A percentile compares a stretch with the other conserved stretches of the same genome.
Conservation (phyloP, 345 rosid species). For the Syzygium aromaticum region DNA sequence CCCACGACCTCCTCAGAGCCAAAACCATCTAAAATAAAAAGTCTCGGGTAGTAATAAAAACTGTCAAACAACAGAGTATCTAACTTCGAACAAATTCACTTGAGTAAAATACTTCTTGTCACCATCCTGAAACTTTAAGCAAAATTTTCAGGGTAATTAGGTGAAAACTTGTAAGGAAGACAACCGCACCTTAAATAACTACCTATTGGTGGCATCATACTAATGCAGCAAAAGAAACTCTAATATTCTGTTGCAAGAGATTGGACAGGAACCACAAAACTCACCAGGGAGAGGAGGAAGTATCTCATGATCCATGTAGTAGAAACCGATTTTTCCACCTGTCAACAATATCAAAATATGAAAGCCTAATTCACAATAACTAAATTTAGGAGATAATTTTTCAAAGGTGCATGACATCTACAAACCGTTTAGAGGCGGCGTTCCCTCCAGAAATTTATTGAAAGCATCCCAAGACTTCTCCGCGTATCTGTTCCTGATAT, state of each 20-base stretch:
- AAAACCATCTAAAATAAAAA: background rate
- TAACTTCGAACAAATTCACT: background rate
- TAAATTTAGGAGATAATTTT: background rate
- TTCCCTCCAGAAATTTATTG: conserved; percentile 55
- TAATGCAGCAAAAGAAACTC: background rate
- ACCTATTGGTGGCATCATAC: no score
- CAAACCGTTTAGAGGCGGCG: conserved; percentile 73
- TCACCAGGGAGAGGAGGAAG: conserved; percentile 93
- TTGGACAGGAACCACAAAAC: conserved; percentile 5
- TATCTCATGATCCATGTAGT: conserved; percentile 93
- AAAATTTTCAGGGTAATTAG: background rate
- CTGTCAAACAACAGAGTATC: background rate
- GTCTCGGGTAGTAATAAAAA: background rate
- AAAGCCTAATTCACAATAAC: background rate
- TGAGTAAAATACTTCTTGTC: background rate
- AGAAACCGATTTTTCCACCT: conserved; percentile 96
- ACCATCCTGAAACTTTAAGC: background rate
- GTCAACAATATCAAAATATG: conserved; percentile 7
- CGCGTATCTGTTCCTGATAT: conserved; percentile 58
- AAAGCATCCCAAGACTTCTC: conserved; percentile 81
- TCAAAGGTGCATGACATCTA: background rate
- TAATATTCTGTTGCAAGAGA: background rate
- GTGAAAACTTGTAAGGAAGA: background rate
- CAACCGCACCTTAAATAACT: background rate
- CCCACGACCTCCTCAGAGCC: background rate